Percentiles rank a stretch among this genome's conserved stretches.
Conservation (phyloP, 2,329 filamentous ascomycete species). For the Trichophyton mentagrophytes region DNA sequence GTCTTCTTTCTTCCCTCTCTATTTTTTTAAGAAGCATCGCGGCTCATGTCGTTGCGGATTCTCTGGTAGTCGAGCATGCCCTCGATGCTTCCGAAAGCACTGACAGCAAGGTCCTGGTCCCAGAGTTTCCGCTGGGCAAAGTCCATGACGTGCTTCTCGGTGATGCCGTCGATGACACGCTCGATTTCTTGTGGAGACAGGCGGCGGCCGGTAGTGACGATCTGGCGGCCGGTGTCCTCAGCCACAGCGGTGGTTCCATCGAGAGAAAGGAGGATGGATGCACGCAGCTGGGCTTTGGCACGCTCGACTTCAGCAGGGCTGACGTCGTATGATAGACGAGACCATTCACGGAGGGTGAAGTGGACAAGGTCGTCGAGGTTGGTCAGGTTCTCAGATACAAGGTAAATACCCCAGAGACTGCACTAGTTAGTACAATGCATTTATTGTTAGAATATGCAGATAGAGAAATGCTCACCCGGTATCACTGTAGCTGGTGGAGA, state of each 20-base stretch:
- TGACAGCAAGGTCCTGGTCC: slow-evolving; percentile 93
- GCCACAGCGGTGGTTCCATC: slow-evolving; percentile 95
- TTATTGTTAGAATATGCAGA: not conserved
- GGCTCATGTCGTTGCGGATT: slow-evolving; percentile 69
- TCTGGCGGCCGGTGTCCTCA: slow-evolving; percentile 96
- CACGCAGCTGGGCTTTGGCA: slow-evolving; percentile 98
- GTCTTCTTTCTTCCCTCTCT: too few species aligned
- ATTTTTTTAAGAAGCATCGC: slow-evolving; percentile 42
- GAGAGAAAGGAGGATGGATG: slow-evolving; percentile 88
- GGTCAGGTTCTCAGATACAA: slow-evolving; percentile 80
- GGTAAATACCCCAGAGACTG: slow-evolving; percentile 99
- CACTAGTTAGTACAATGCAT: slow-evolving; percentile 8
- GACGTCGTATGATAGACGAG: slow-evolving; percentile 80
- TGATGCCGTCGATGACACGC: slow-evolving; percentile 74
- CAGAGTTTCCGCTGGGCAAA: slow-evolving; percentile 92
- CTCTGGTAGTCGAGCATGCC: slow-evolving; percentile 47
- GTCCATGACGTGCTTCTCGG: slow-evolving; percentile 92
- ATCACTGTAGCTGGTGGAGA: slow-evolving; percentile 98
- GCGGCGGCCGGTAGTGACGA: slow-evolving; percentile 90
- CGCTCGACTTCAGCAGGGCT: slow-evolving; percentile 86
- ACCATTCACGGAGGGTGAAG: slow-evolving; percentile 98
- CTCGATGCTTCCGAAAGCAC: slow-evolving; percentile 86
- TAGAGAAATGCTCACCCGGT: slow-evolving; percentile 59
- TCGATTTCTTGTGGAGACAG: slow-evolving; percentile 90
- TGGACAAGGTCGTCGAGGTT: slow-evolving; percentile 90